phyloP scores from a whole-genome alignment of 768 basidiomycete genomes.

The Neoboletus brunneissimus region DNA sequence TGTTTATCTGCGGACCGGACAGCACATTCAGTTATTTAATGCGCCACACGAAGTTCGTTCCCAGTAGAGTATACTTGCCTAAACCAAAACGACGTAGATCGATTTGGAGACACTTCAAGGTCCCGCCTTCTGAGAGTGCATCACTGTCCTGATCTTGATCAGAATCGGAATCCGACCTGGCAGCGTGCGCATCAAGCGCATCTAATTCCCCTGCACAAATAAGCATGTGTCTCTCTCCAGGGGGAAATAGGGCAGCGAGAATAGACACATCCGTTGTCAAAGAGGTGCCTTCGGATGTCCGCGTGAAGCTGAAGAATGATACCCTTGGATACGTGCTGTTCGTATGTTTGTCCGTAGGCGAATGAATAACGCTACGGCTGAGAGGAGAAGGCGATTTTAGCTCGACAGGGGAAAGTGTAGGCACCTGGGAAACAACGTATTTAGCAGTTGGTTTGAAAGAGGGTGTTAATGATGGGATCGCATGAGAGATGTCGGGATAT shows the following conservation, averaged over 20 bases:
- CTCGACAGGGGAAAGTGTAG: conserved; percentile 31
- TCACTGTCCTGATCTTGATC: conserved; percentile 40
- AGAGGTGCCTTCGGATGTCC: conserved; percentile 73
- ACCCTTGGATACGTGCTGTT: conserved; percentile 28
- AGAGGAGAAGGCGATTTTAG: conserved; percentile 7
- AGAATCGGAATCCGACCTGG: conserved; percentile 32
- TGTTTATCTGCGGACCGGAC: conserved; percentile 54
- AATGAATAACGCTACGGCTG: conserved; percentile 7
- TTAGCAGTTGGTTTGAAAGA: conserved; percentile 39
- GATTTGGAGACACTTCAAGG: conserved; percentile 69
- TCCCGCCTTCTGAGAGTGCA: conserved; percentile 34
- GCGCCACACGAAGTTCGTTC: background rate
- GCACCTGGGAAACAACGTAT: conserved; percentile 35
- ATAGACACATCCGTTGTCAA: conserved; percentile 68
- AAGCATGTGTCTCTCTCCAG: conserved; percentile 69
- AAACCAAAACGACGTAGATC: conserved; percentile 71
- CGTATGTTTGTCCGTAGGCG: conserved; percentile 15
- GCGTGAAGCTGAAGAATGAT: conserved; percentile 80
- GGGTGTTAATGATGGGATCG: conserved; percentile 28
- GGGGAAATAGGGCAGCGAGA: conserved; percentile 68
- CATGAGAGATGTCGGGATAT: conserved; percentile 39
- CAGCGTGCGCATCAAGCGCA: conserved; percentile 42
- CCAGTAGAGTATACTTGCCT: conserved; percentile 40
- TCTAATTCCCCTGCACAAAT: conserved; percentile 71
- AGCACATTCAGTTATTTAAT: conserved; percentile 4